Base-by-base conservation (phyloP, 2,329 filamentous ascomycete species). In the Aspergillus nomiae region DNA sequence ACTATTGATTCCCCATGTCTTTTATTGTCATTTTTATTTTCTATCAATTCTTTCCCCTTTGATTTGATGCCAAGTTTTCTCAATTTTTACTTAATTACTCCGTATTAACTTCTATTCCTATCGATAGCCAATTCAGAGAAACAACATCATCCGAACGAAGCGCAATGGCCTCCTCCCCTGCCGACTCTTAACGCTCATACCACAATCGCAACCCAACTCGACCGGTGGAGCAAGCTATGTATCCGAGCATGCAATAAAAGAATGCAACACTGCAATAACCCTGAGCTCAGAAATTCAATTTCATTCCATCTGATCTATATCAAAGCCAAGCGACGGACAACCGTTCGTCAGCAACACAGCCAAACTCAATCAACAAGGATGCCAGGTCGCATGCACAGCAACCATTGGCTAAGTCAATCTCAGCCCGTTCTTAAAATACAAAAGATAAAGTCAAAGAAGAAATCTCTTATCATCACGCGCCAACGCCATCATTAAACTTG, bases 261-360 rank as follows among this genome's bases (percentile, higher is more conserved):
- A 58, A 48, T 48, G 45, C 45, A 28, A 48, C 3, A 3, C 45
- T 50, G 57, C 32, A 50, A 59, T 59, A 51, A 36, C 19, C 24
- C 46, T 10, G 46, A 50, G 14, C 46, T 50, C 46, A 19, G 26
- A 57, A 41, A 45, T 57, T 45, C 32, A 57, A 57, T 32, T 24
- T 26, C 26, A 58, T 45, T 28, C 56, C 36, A 60, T 46, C 58
- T 60, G 58, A 55, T 60, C 58, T 45, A 46, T 55, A 60, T 54
- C 58, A 60, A 43, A 55, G 32, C 36, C 19, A 45, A 41, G 38
- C 38, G 14, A 41, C 19, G 38, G 9, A n/a, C 38, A 10, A 32
- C 24, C 24, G n/a, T 46, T 24, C 21, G 24, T 14, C 43, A 24
- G 11, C 21, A 43, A 19, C 16, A 43, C 9, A 43, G 14, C 9